phyloP scores from a whole-genome alignment of 805 yeast species.

The Saccharomyces mikatae region DNA sequence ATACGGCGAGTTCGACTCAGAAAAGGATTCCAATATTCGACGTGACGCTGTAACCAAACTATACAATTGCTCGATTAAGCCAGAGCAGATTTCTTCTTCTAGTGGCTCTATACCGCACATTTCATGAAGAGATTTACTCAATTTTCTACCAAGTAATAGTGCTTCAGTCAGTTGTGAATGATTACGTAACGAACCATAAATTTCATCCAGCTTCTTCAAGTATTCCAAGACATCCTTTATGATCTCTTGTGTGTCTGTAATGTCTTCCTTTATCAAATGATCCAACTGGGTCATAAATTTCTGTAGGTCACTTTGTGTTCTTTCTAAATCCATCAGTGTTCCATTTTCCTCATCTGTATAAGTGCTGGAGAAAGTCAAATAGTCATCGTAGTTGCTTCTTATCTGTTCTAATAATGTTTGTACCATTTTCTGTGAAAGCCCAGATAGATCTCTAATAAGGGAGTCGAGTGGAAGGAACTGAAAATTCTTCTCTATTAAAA shows the following conservation, averaged over 20 bases:
- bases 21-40: conserved; percentile 8
- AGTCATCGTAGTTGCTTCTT: conserved; percentile 20
- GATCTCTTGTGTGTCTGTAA: conserved; percentile 18
- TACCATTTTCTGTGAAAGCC: conserved; percentile 20
- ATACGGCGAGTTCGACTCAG: conserved; percentile 20
- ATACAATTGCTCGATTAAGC: conserved; percentile 13
- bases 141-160: conserved; percentile 13
- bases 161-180: conserved; percentile 13
- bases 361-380: conserved; percentile 20
- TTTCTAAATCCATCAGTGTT: conserved; percentile 17
- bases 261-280: conserved; percentile 14
- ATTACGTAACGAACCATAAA: conserved; percentile 12
- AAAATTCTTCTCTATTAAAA: conserved; percentile 26
- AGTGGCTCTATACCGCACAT: conserved; percentile 21
- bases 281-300: conserved; percentile 17
- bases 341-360: conserved; percentile 17
- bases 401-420: conserved; percentile 22
- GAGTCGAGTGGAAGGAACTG: conserved; percentile 28
- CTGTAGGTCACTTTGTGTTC: conserved; percentile 16
- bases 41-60: conserved; percentile 7
- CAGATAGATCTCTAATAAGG: conserved; percentile 20
- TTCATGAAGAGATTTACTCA: conserved; percentile 20
- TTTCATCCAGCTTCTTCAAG: conserved; percentile 19
- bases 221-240: conserved; percentile 23
- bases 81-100: conserved; percentile 13